Evolutionary conservation across 202 grass and related monocot species (phyloP).

Genomic region (Thinopyrum obtusiflorum): DNA sequence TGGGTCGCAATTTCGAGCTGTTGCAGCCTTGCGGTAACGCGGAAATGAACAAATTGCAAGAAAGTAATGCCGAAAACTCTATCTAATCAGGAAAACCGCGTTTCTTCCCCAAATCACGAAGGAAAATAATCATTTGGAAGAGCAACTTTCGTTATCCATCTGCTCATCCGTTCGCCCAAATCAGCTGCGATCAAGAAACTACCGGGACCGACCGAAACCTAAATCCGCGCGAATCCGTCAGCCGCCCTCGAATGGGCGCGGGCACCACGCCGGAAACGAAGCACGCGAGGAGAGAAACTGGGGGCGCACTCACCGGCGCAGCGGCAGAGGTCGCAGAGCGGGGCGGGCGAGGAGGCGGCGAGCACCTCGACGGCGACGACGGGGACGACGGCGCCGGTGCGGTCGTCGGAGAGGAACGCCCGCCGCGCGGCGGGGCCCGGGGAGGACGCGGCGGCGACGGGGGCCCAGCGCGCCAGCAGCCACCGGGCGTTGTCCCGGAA

Average conservation of each 20-base stretch:
- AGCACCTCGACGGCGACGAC: constrained; percentile 71
- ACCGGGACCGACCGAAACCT: neutral
- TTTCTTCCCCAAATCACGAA: neutral
- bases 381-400: constrained; percentile 40
- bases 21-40: neutral
- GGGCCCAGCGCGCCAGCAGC: constrained; percentile 50
- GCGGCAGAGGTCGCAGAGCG: constrained; percentile 75
- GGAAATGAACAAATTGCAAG: constrained; percentile 7
- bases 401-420: constrained; percentile 65
- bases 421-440: constrained; percentile 38
- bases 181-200: neutral
- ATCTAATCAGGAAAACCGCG: neutral
- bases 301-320: constrained; percentile 60
- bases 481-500: constrained; percentile 85
- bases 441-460: neutral
- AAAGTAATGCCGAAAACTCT: neutral
- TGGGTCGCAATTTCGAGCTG: neutral
- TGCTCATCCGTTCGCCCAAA: neutral
- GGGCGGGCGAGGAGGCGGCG: constrained; percentile 38
- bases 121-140: neutral
- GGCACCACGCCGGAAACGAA: neutral
- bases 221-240: neutral
- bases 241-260: neutral
- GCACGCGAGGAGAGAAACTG: neutral
- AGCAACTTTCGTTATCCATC: neutral